Conservation (phyloP, 768 basidiomycete species). For the Lentinula sp. region DNA sequence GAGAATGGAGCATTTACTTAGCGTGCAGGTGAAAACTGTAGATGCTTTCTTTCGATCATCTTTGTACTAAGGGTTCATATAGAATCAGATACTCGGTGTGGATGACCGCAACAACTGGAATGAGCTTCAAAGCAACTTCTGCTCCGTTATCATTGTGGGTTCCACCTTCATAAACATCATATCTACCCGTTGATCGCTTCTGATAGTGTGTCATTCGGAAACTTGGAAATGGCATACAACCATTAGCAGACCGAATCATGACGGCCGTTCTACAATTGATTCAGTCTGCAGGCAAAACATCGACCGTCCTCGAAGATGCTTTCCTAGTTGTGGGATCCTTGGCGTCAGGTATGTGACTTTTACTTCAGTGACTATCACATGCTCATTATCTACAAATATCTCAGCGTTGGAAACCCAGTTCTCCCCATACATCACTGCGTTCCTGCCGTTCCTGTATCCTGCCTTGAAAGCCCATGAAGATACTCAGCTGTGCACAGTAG, state of each 20-base stretch:
- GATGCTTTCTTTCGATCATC: not conserved
- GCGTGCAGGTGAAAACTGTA: conserved; percentile 58
- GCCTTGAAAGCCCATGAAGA: conserved; percentile 93
- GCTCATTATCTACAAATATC: conserved; percentile 6
- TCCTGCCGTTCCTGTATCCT: conserved; percentile 80
- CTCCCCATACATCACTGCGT: conserved; percentile 76
- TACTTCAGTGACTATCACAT: not conserved
- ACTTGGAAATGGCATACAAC: conserved; percentile 75
- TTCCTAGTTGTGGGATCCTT: conserved; percentile 91
- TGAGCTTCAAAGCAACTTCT: conserved; percentile 93
- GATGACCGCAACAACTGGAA: conserved; percentile 99
- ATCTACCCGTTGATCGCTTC: not conserved
- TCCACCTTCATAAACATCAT: not conserved
- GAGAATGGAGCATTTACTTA: conserved; percentile 84
- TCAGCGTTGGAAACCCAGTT: conserved; percentile 74
- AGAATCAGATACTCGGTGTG: conserved; percentile 91
- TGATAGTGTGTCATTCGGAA: conserved; percentile 78
- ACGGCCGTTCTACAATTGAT: conserved; percentile 82
- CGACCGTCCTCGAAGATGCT: conserved; percentile 93
- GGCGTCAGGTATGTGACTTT: conserved; percentile 49
- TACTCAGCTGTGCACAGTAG: conserved; percentile 91
- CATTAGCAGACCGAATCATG: conserved; percentile 93
- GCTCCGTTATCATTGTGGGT: conserved; percentile 81
- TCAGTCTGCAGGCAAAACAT: conserved; percentile 82
- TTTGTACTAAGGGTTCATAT: not conserved